Evolutionary conservation across 208 protist species (phyloP).

Genomic region (Acanthamoeba quina): DNA sequence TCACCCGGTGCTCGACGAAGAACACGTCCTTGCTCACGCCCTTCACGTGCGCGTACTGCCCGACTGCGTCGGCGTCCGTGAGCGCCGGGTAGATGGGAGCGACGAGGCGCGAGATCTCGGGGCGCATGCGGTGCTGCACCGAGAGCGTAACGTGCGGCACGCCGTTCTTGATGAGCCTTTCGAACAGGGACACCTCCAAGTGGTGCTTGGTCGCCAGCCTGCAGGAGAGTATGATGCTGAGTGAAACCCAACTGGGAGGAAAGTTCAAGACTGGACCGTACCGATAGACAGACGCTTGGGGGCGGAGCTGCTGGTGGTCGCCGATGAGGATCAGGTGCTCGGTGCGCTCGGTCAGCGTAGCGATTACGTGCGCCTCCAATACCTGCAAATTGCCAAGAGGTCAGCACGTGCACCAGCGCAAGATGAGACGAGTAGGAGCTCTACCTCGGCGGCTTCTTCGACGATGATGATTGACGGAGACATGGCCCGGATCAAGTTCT

Average conservation of each 20-base stretch:
- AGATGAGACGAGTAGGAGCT: neutral
- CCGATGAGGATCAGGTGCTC: constrained; percentile 86
- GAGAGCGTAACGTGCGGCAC: constrained; percentile 63
- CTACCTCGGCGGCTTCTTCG: constrained; percentile 85
- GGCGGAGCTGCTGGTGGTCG: constrained; percentile 85
- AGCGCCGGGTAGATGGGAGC: constrained; percentile 83
- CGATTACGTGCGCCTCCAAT: constrained; percentile 83
- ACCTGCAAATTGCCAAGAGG: neutral
- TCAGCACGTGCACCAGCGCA: neutral
- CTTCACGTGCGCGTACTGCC: neutral
- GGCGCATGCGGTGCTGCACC: constrained; percentile 84
- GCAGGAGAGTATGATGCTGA: neutral
- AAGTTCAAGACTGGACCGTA: neutral
- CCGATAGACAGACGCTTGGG: constrained; percentile 72
- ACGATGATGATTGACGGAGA: constrained; percentile 79
- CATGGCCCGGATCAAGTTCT: constrained; percentile 76
- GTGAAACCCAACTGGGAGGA: neutral
- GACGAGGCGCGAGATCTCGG: constrained; percentile 83
- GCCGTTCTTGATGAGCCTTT: constrained; percentile 80
- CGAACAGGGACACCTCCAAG: constrained; percentile 84
- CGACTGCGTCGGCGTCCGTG: neutral
- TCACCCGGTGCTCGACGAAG: constrained; percentile 78
- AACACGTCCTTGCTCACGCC: constrained; percentile 75
- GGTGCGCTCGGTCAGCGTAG: constrained; percentile 65
- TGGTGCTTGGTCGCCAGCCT: constrained; percentile 75